Conservation (phyloP, 164 flowering plant genomes). For the Macadamia tetraphylla region DNA sequence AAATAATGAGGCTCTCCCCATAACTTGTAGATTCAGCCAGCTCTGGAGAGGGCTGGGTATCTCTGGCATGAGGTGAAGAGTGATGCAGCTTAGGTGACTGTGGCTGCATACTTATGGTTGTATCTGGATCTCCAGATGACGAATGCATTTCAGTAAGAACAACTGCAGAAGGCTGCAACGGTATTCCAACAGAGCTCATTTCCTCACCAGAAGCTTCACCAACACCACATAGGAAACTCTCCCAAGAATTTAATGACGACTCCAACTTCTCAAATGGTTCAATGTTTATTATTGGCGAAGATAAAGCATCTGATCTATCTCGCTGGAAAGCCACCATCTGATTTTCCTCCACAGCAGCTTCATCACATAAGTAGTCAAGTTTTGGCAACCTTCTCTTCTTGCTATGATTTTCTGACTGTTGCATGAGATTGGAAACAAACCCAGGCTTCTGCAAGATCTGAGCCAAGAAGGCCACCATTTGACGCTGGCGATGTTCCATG, state of each 20-base stretch:
- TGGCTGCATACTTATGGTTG: slow-evolving; percentile 12
- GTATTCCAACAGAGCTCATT: slow-evolving; percentile 12
- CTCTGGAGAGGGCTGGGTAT: slow-evolving; percentile 38
- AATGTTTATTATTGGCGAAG: slow-evolving; percentile 18
- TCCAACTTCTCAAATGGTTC: slow-evolving; percentile 52
- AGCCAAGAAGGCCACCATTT: slow-evolving; percentile 38
- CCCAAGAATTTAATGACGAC: slow-evolving; percentile 45
- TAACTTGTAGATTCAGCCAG: slow-evolving; percentile 24
- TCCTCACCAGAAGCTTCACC: slow-evolving; percentile 33
- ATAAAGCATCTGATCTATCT: slow-evolving; percentile 22
- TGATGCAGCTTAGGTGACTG: slow-evolving; percentile 20
- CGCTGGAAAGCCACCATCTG: slow-evolving; percentile 15
- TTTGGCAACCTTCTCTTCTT: slow-evolving; percentile 54
- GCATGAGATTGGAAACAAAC: slow-evolving; percentile 25
- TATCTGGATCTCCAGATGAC: slow-evolving; percentile 35
- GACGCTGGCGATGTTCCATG: slow-evolving; percentile 43
- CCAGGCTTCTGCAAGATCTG: slow-evolving; percentile 40
- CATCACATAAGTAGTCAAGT: slow-evolving; percentile 22
- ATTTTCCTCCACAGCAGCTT: slow-evolving; percentile 21
- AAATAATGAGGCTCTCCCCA: slow-evolving; percentile 31
- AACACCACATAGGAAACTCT: slow-evolving; percentile 35
- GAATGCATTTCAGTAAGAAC: slow-evolving; percentile 21
- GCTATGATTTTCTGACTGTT: slow-evolving; percentile 33
- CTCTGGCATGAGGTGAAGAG: slow-evolving; percentile 33
- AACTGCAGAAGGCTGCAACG: slow-evolving; percentile 21